A percentile compares a stretch with the other conserved stretches of the same genome.
Evolutionary conservation across 768 basidiomycete species (phyloP).

Genomic region (Cyclocybe aegerita): DNA sequence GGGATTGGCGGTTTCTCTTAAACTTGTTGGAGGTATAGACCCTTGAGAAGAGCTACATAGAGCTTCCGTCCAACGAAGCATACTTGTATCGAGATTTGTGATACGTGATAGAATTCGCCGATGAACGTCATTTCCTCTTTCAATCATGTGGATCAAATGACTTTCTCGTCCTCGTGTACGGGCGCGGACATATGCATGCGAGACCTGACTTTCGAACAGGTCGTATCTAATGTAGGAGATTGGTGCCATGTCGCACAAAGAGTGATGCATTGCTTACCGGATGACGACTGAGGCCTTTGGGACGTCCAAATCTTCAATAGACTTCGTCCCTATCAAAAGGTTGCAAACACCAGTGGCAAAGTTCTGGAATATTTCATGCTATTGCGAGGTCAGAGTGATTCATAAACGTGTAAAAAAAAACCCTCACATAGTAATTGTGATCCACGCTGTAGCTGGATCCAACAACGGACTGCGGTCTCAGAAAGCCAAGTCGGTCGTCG

Average conservation of each 20-base stretch:
- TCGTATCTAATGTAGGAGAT: conserved; percentile 44
- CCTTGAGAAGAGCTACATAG: conserved; percentile 35
- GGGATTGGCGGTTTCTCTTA: conserved; percentile 39
- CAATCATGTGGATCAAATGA: conserved; percentile 62
- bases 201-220: conserved; percentile 60
- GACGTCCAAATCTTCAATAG: conserved; percentile 58
- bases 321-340: conserved; percentile 60
- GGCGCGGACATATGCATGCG: conserved; percentile 54
- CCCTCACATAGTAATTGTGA: conserved; percentile 22
- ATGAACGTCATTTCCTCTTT: conserved; percentile 56
- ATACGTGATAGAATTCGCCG: conserved; percentile 48
- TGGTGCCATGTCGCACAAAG: background rate
- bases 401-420: background rate
- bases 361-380: conserved; percentile 48
- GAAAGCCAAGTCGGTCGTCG: conserved; percentile 47
- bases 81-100: conserved; percentile 35
- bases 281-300: conserved; percentile 59
- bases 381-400: conserved; percentile 4
- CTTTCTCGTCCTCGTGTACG: conserved; percentile 45
- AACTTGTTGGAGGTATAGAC: conserved; percentile 43
- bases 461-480: conserved; percentile 53
- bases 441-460: conserved; percentile 34
- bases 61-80: conserved; percentile 50
- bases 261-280: conserved; percentile 39
- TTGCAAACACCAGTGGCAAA: conserved; percentile 62